Percentiles rank a stretch among this genome's conserved stretches.
These are phyloP conservation scores for Podospora pseudoanserina DNA, from an alignment of 495 filamentous ascomycete genomes.

Conservation along the genomic window DNA sequence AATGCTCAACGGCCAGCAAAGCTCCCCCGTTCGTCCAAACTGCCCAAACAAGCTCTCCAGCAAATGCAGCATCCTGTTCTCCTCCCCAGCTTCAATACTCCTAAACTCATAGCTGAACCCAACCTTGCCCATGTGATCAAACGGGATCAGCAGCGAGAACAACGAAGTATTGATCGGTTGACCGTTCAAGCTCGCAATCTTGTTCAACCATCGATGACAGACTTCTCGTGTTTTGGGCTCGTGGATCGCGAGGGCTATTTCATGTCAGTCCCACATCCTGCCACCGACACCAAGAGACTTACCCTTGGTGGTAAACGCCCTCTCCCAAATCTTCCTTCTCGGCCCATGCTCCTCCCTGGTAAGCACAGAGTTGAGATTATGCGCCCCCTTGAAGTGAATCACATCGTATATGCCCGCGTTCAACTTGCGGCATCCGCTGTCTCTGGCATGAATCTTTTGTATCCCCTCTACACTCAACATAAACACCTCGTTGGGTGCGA, in stretches of 20 bases:
- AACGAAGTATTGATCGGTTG: constrained; percentile 21
- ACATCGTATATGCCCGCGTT: constrained; percentile 19
- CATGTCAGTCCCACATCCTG: not conserved
- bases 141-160: constrained; percentile 23
- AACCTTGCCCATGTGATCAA: constrained; percentile 27
- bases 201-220: constrained; percentile 57
- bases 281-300: not conserved
- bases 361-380: constrained; percentile 27
- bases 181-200: constrained; percentile 9
- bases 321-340: constrained; percentile 25
- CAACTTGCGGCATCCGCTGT: constrained; percentile 16
- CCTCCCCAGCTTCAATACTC: constrained; percentile 15
- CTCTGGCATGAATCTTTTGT: constrained; percentile 17
- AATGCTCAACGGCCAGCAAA: constrained; percentile 21
- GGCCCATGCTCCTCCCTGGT: constrained; percentile 23
- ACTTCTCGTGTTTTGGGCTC: constrained; percentile 72
- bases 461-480: constrained; percentile 15
- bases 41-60: constrained; percentile 23
- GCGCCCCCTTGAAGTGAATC: constrained; percentile 15
- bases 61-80: constrained; percentile 20
- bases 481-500: constrained; percentile 26
- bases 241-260: constrained; percentile 62
- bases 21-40: constrained; percentile 15
- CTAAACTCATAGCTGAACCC: constrained; percentile 20
- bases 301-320: constrained; percentile 21